Conservation (phyloP, 106 monocot genomes). For the Amphibolis antarctica region DNA sequence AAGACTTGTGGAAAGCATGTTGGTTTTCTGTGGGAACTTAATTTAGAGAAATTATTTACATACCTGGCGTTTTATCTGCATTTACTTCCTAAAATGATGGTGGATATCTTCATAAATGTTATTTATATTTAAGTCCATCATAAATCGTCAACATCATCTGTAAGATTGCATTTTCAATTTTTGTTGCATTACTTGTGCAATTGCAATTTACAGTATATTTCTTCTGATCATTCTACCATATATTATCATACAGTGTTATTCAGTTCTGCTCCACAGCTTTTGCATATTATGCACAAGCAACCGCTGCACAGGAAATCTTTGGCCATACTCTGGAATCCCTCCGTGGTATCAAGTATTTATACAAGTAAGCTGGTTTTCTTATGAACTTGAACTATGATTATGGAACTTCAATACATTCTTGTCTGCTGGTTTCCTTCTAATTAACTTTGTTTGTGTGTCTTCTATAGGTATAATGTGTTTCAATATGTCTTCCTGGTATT, state of each 20-base stretch:
- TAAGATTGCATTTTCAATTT: no score
- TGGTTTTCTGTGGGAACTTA: no score
- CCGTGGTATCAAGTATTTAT: slow-evolving; percentile 95
- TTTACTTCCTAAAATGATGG: no score
- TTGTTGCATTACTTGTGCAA: no score
- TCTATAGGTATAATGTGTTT: slow-evolving; percentile 86
- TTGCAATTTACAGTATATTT: not conserved
- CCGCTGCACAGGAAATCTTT: slow-evolving; percentile 97
- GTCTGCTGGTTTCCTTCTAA: not conserved
- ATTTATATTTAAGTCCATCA: no score
- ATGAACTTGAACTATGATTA: no score
- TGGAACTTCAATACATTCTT: no score
- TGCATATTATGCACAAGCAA: slow-evolving; percentile 93
- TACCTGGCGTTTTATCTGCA: no score
- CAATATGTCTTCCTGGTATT: slow-evolving; percentile 74
- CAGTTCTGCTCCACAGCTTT: slow-evolving; percentile 95
- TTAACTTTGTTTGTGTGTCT: not conserved
- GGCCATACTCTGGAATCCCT: slow-evolving; percentile 92
- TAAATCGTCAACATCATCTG: no score
- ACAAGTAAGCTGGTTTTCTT: slow-evolving; percentile 52
- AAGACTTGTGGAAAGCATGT: no score
- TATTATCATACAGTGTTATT: slow-evolving; percentile 75
- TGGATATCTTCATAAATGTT: no score
- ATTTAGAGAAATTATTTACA: no score
- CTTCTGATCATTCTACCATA: not conserved